Base-by-base conservation (phyloP, 306 rosid species). In the Aeschynomene evenia region DNA sequence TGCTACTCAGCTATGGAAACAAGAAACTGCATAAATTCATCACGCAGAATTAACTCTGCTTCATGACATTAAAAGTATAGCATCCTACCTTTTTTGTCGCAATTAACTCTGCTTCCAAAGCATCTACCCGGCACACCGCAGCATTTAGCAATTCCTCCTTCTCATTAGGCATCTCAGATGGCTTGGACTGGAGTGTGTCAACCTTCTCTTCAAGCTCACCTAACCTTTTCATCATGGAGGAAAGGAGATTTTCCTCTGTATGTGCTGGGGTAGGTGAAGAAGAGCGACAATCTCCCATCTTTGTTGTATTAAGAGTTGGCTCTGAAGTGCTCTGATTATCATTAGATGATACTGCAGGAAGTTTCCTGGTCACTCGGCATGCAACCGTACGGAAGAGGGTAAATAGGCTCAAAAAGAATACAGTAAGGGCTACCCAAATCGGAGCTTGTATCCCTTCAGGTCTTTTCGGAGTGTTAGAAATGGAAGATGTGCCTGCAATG, bases 71-170 rank as follows among this genome's bases (percentile, higher is more conserved):
- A 39, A 72, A 63, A 45, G 22, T 57, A 42, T 11, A 54, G 68
- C 36, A 50, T 15, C 59, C 59, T 54, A 94, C 99, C 97, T 87
- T 87, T 82, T 94, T 94, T 43, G 99, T 88, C 49, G 96, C 87
- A 80, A 94, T 94, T 56, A 94, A 79, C 83, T 91, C 97, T 40
- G 99, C 99, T 79, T 94, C 99, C 68, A 94, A 80, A 51, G 92
- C 97, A 88, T 94, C 99, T 71, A 94, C 99, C 2, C 97, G 97
- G 68, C 85, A 91, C 53, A 94, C 99, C 70, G 99, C 99, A 64
- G 96, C 99, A 85, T 94, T 91, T 76, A 94, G 87, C 86, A 94
- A 78, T 82, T 94, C 99, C 63, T 66, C 96, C 80, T 91, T 94
- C 76, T 94, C 97, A 58, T 71, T 62, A 50, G 99, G 99, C 99